A percentile compares a stretch with the other conserved stretches of the same genome.
Evolutionary conservation across 306 rosid species (phyloP).

Genomic region (Gleditsia sinensis): DNA sequence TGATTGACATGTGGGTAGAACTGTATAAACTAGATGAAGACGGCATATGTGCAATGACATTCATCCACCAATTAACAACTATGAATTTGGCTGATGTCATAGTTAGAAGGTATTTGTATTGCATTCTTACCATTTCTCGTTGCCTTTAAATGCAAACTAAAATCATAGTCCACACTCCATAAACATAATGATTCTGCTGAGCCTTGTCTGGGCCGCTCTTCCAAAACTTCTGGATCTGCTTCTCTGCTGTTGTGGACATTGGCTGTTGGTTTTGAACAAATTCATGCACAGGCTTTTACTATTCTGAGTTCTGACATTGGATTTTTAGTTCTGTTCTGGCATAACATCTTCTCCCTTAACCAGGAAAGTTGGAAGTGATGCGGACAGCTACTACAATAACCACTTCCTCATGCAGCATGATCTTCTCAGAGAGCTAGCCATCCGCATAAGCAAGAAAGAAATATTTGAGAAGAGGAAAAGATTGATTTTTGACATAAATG

Average conservation of each 20-base stretch:
- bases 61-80: neutral
- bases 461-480: neutral
- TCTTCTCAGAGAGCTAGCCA: neutral
- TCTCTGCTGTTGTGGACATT: no score
- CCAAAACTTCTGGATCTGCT: no score
- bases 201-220: no score
- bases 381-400: neutral
- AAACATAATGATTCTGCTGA: no score
- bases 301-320: neutral
- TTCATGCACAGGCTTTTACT: no score
- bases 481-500: neutral
- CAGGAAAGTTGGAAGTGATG: neutral
- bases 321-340: neutral
- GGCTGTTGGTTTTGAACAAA: no score
- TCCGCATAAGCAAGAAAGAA: neutral
- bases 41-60: neutral
- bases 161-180: no score
- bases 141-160: no score
- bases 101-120: neutral
- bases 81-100: neutral
- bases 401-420: slow-evolving; percentile 1
- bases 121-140: no score
- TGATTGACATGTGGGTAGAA: neutral
- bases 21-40: neutral
- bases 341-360: no score